A percentile compares a stretch with the other conserved stretches of the same genome.
phyloP scores from a whole-genome alignment of 176 grass and related monocot genomes.

The Coix lacrymajobi region DNA sequence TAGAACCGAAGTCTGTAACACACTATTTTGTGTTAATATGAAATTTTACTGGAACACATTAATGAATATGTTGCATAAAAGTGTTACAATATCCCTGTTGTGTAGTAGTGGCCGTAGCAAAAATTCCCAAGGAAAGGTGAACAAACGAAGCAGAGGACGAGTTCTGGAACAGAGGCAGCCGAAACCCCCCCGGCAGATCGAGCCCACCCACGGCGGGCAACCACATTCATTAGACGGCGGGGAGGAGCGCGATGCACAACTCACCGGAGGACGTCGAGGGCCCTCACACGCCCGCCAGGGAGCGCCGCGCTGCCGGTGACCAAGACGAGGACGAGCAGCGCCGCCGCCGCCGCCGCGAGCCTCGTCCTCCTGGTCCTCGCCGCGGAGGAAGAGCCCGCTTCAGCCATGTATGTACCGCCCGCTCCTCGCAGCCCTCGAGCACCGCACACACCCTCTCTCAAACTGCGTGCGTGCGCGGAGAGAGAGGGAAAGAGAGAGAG shows the following conservation, averaged over 20 bases:
- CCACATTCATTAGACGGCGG: neutral
- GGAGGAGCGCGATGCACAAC: neutral
- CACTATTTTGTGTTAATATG: no score
- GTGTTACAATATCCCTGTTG: no score
- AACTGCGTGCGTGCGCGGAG: neutral
- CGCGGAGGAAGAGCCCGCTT: neutral
- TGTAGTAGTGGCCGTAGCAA: no score
- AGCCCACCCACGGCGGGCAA: neutral
- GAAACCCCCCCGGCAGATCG: neutral
- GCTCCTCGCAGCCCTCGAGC: slow-evolving; percentile 2
- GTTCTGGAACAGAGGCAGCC: no score
- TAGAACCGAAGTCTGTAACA: no score
- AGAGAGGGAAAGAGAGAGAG: no score
- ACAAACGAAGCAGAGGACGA: neutral
- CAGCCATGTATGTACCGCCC: slow-evolving; percentile 11
- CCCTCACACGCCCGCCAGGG: neutral
- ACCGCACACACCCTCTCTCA: neutral
- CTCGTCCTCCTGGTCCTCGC: neutral
- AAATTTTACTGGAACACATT: no score
- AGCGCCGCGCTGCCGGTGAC: slow-evolving; percentile 9
- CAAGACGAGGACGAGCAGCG: slow-evolving; percentile 29
- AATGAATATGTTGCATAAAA: no score
- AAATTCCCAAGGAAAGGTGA: no score
- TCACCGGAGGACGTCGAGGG: slow-evolving; percentile 37
- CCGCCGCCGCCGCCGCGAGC: slow-evolving; percentile 6